Evolutionary conservation across 352 stramenopile genomes (phyloP).

Genomic region (Peronosclerospora sorghi): DNA sequence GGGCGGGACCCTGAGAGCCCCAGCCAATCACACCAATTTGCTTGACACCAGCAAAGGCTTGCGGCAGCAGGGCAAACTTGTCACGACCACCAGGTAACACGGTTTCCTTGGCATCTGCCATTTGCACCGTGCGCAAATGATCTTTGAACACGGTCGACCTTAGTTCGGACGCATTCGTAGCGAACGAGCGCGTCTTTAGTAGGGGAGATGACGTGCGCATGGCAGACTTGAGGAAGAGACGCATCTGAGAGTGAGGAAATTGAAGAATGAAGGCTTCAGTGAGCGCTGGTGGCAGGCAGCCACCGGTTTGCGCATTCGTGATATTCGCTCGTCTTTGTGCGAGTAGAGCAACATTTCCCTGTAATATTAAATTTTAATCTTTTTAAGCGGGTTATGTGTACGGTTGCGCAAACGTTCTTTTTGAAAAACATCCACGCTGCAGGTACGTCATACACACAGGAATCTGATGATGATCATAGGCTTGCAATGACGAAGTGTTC

Average conservation of each 20-base stretch:
- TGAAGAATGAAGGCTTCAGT: background rate
- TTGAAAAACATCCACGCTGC: too few relatives aligned
- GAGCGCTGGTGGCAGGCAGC: background rate
- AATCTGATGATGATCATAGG: too few relatives aligned
- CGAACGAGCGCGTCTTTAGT: slow-evolving; percentile 37
- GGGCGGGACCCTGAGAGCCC: slow-evolving; percentile 94
- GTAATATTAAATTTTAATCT: too few relatives aligned
- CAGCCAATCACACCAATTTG: slow-evolving; percentile 97
- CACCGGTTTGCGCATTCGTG: too few relatives aligned
- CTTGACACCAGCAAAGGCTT: slow-evolving; percentile 94
- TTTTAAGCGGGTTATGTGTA: too few relatives aligned
- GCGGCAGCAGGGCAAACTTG: slow-evolving; percentile 90
- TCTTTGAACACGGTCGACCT: slow-evolving; percentile 58
- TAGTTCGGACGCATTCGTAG: slow-evolving; percentile 55
- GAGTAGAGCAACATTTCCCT: too few relatives aligned
- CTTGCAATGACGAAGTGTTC: too few relatives aligned
- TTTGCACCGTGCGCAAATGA: slow-evolving; percentile 63
- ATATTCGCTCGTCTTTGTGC: too few relatives aligned
- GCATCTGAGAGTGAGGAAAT: slow-evolving; percentile 19
- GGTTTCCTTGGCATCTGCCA: slow-evolving; percentile 65
- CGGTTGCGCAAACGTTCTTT: too few relatives aligned
- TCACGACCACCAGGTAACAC: slow-evolving; percentile 81
- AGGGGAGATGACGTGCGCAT: slow-evolving; percentile 32
- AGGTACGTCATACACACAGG: too few relatives aligned
- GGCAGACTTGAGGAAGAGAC: slow-evolving; percentile 52